phyloP scores from a whole-genome alignment of 129 eudicot genomes.

The Chrysanthemum makinoi region DNA sequence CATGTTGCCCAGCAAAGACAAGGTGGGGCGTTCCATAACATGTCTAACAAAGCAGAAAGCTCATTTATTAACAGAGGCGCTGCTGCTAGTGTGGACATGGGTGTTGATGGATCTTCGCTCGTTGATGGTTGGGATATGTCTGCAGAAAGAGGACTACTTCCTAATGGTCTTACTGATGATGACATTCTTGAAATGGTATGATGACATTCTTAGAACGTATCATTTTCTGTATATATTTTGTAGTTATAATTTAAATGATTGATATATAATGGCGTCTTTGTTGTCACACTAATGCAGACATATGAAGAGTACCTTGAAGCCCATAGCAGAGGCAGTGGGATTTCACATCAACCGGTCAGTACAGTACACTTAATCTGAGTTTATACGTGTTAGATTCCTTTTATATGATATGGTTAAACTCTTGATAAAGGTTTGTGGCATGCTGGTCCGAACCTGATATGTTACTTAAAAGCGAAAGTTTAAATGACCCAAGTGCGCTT shows the following conservation, averaged over 20 bases:
- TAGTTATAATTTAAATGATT: not conserved
- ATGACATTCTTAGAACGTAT: too few relatives aligned
- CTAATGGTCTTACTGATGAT: constrained; percentile 71
- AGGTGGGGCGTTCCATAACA: constrained; percentile 32
- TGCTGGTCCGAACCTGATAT: too few relatives aligned
- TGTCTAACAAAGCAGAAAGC: constrained; percentile 15
- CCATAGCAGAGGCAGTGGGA: constrained; percentile 46
- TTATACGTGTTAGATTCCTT: too few relatives aligned
- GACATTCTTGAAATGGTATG: constrained; percentile 90
- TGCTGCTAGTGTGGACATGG: constrained; percentile 28
- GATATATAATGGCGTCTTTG: not conserved
- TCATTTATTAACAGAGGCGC: constrained; percentile 27
- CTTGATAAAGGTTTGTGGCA: too few relatives aligned
- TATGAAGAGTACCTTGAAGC: constrained; percentile 97
- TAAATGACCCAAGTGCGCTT: not conserved
- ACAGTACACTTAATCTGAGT: too few relatives aligned
- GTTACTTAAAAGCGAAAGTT: constrained; percentile 11
- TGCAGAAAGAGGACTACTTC: constrained; percentile 46
- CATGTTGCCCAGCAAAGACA: constrained; percentile 31
- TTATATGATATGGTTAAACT: too few relatives aligned
- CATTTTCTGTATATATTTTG: not conserved
- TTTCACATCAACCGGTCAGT: constrained; percentile 38
- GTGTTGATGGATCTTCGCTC: constrained; percentile 37
- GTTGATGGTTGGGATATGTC: constrained; percentile 53
- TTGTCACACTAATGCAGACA: constrained; percentile 49